These are phyloP conservation scores for Sechiopsis laciniata DNA, from an alignment of 306 rosid species.

Conservation along the genomic window DNA sequence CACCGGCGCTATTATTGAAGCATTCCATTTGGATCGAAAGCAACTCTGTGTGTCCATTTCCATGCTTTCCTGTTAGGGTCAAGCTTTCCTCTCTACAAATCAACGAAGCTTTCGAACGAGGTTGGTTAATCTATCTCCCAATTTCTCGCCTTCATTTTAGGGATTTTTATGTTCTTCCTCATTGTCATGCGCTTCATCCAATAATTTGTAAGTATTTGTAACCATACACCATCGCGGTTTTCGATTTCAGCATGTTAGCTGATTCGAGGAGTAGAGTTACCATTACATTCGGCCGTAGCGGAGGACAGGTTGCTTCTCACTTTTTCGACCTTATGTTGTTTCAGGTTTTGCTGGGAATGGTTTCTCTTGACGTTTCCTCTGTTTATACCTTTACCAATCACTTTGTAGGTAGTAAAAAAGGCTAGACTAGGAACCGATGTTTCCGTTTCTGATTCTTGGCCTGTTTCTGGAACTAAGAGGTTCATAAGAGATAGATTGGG, in stretches of 20 bases:
- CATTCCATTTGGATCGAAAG: background rate
- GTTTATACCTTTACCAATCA: slow-evolving; percentile 22
- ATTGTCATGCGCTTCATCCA: background rate
- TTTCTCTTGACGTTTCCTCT: background rate
- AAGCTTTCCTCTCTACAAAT: background rate
- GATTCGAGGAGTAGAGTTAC: slow-evolving; percentile 68
- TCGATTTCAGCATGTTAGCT: slow-evolving; percentile 50
- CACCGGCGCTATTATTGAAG: background rate
- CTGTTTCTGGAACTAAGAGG: slow-evolving; percentile 63
- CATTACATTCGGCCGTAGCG: slow-evolving; percentile 76
- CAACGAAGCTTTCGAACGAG: slow-evolving; percentile 23
- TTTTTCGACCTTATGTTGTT: background rate
- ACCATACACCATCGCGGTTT: slow-evolving; percentile 32
- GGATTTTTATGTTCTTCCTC: slow-evolving; percentile 18
- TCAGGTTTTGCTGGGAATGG: background rate
- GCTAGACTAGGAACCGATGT: slow-evolving; percentile 36
- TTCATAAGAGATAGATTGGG: slow-evolving; percentile 89
- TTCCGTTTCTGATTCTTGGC: slow-evolving; percentile 40
- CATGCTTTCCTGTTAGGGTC: background rate
- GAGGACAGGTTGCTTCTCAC: slow-evolving; percentile 52
- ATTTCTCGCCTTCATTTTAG: slow-evolving; percentile 24
- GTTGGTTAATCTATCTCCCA: slow-evolving; percentile 21
- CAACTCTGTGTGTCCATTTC: background rate
- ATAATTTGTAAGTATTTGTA: background rate
- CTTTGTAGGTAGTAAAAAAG: slow-evolving; percentile 73